Conservation (phyloP, 1,284 basidiomycete species). For the Boletus smithii region DNA sequence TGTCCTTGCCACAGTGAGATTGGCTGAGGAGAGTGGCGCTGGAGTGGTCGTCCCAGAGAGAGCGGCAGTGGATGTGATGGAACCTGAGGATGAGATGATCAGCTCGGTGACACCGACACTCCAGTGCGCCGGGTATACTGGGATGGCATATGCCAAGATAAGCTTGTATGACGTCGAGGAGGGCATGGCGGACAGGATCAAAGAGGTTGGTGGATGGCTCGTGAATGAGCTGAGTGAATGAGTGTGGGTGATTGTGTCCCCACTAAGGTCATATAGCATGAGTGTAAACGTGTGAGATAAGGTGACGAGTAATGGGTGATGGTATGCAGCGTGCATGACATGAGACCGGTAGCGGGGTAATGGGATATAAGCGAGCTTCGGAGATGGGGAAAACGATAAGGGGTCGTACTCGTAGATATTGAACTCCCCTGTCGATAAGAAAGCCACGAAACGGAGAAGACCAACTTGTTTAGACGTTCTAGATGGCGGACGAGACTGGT, state of each 20-base stretch:
- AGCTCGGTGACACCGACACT: conserved; percentile 74
- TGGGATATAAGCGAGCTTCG: conserved; percentile 50
- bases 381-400: conserved; percentile 38
- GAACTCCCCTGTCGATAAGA: conserved; percentile 68
- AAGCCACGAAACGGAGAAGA: conserved; percentile 53
- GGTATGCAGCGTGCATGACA: conserved; percentile 65
- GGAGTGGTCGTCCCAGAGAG: conserved; percentile 14
- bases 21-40: conserved; percentile 14
- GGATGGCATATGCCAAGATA: conserved; percentile 65
- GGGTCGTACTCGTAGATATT: conserved; percentile 52
- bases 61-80: conserved; percentile 18
- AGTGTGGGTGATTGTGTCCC: conserved; percentile 45
- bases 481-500: conserved; percentile 58
- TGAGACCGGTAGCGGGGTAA: conserved; percentile 40
- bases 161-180: conserved; percentile 62
- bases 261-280: conserved; percentile 63
- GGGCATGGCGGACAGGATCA: conserved; percentile 58
- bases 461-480: conserved; percentile 27
- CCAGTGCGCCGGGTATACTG: conserved; percentile 80
- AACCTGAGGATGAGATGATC: conserved; percentile 47
- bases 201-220: conserved; percentile 67
- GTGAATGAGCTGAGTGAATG: conserved; percentile 72
- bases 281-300: conserved; percentile 64
- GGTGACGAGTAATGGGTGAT: conserved; percentile 71
- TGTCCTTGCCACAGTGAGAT: conserved; percentile 48